Evolutionary conservation across 1,284 basidiomycete species (phyloP).

Genomic region (Rhodotorula sp.): DNA sequence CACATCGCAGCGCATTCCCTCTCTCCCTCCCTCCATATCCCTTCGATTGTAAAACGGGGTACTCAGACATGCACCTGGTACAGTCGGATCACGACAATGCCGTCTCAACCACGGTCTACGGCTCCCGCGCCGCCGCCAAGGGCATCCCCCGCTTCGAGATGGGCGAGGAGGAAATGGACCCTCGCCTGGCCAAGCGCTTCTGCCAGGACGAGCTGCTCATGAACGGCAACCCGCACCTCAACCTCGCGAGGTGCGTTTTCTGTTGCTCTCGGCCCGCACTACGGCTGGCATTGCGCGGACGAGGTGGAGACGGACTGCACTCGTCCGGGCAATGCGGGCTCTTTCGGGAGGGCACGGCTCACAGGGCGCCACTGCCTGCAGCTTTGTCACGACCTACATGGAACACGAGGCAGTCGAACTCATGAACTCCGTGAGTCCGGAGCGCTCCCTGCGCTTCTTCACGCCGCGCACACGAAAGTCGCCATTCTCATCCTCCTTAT

Average conservation of each 20-base stretch:
- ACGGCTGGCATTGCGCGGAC: too few relatives aligned
- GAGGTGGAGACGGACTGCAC: neutral
- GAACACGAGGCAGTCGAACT: slow-evolving; percentile 34
- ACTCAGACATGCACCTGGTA: neutral
- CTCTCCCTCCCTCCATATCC: neutral
- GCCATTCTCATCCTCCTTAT: neutral
- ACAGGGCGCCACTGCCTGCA: neutral
- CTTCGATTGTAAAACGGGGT: too few relatives aligned
- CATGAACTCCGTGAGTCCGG: neutral
- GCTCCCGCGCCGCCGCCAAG: slow-evolving; percentile 40
- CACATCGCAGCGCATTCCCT: too few relatives aligned
- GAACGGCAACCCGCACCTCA: slow-evolving; percentile 39
- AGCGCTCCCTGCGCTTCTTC: neutral
- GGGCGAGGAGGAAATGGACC: slow-evolving; percentile 38
- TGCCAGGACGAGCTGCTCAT: slow-evolving; percentile 33
- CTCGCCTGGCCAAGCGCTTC: slow-evolving; percentile 33
- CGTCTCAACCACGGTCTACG: slow-evolving; percentile 47
- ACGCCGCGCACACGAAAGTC: neutral
- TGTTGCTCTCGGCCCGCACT: neutral
- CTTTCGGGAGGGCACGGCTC: too few relatives aligned
- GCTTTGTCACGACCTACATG: slow-evolving; percentile 40
- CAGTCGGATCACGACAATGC: slow-evolving; percentile 28
- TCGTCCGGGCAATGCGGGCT: too few relatives aligned
- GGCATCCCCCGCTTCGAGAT: slow-evolving; percentile 41
- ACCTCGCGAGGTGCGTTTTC: slow-evolving; percentile 34